Evolutionary conservation across 345 rosid genomes (phyloP).

Genomic region (Pistacia atlantica): DNA sequence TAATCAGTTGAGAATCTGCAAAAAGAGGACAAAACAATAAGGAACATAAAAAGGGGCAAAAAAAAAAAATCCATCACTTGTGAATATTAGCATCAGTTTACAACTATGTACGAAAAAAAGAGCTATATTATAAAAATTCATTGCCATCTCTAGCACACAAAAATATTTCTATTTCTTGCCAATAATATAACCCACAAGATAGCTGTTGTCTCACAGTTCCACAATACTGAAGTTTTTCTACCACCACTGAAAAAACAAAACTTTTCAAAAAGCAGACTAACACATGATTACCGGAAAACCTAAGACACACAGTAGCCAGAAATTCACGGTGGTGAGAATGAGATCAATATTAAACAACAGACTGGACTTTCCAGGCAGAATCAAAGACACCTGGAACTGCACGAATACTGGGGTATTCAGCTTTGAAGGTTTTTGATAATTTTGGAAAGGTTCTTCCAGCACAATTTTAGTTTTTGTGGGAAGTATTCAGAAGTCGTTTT

Average conservation of each 20-base stretch:
- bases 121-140: background rate
- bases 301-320: too few species aligned
- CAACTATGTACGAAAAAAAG: background rate
- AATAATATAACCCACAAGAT: background rate
- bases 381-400: too few species aligned
- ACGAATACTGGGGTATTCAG: too few species aligned
- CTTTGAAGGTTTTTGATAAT: too few species aligned
- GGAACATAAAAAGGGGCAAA: background rate
- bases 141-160: background rate
- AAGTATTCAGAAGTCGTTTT: too few species aligned
- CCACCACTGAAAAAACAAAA: background rate
- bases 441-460: too few species aligned
- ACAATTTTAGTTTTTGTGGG: too few species aligned
- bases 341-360: too few species aligned
- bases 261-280: background rate
- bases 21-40: constrained; percentile 11
- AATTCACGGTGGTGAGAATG: too few species aligned
- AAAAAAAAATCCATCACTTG: constrained; percentile 1
- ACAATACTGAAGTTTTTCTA: background rate
- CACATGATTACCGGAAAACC: background rate
- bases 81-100: background rate
- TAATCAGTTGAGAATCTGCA: constrained; percentile 59
- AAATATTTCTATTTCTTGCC: background rate
- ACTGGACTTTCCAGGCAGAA: too few species aligned
- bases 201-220: background rate